Conservation (phyloP, 306 rosid genomes). For the Prunus padus region DNA sequence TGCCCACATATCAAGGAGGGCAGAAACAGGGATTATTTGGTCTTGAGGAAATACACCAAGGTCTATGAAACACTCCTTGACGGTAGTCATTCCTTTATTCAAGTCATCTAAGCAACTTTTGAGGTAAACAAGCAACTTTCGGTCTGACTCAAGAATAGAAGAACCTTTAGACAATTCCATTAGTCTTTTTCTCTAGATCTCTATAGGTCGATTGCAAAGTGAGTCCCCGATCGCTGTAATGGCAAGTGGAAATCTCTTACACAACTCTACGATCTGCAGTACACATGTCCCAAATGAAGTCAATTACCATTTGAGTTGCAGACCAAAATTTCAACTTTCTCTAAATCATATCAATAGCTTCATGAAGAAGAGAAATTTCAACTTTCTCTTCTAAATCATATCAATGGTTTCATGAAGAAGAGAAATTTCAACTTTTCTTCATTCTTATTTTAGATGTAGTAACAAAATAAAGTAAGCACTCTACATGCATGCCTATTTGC, state of each 20-base stretch:
- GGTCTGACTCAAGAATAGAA: constrained; percentile 28
- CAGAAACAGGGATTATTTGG: constrained; percentile 51
- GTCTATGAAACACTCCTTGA: constrained; percentile 53
- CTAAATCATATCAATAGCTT: neutral
- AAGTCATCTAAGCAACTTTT: constrained; percentile 35
- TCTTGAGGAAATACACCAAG: constrained; percentile 60
- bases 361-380: neutral
- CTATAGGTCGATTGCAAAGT: constrained; percentile 10
- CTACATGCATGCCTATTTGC: no score
- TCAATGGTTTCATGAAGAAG: no score
- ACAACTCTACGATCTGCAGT: constrained; percentile 49
- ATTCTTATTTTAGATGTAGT: neutral
- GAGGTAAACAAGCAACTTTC: constrained; percentile 29
- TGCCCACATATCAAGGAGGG: constrained; percentile 60
- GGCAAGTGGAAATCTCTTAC: constrained; percentile 47
- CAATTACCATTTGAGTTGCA: neutral
- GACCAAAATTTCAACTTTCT: neutral
- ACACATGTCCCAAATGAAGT: neutral
- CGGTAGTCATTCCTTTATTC: constrained; percentile 6
- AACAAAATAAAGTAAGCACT: no score
- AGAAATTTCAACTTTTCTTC: neutral
- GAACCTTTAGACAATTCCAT: constrained; percentile 22
- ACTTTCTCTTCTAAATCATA: no score
- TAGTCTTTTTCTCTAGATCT: constrained; percentile 27
- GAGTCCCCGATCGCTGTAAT: constrained; percentile 40